Evolutionary conservation across 345 rosid genomes (phyloP).

Genomic region (Salix koriyanagi): DNA sequence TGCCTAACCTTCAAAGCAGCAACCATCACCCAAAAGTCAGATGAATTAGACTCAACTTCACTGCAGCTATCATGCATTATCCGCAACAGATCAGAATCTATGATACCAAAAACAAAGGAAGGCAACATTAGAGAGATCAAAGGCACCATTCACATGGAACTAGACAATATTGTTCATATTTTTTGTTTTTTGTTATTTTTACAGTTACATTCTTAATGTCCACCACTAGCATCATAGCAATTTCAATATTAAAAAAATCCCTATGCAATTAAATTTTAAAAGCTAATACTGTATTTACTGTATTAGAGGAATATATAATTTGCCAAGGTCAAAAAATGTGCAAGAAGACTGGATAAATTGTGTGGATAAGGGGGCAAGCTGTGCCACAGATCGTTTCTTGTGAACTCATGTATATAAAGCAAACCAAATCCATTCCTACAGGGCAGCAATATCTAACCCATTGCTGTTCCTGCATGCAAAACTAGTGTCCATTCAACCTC

Average conservation of each 20-base stretch:
- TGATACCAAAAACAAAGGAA: neutral
- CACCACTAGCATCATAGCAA: neutral
- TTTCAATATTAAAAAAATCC: neutral
- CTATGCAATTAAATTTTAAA: neutral
- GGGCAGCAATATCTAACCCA: neutral
- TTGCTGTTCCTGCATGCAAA: neutral
- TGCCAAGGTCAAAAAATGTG: too few species aligned
- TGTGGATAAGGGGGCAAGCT: too few species aligned
- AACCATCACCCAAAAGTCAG: constrained; percentile 96
- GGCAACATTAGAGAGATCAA: neutral
- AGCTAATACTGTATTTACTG: too few species aligned
- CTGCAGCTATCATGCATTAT: constrained; percentile 57
- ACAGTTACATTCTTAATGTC: neutral
- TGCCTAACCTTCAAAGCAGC: constrained; percentile 84
- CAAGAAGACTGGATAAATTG: too few species aligned
- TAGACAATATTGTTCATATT: neutral
- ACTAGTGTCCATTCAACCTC: neutral
- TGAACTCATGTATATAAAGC: neutral
- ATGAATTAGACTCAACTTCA: constrained; percentile 62
- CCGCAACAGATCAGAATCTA: constrained; percentile 66
- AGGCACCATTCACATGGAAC: constrained; percentile 8
- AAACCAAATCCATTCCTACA: neutral
- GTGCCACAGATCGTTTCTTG: too few species aligned
- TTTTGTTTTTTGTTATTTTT: too few species aligned
- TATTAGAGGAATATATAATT: too few species aligned